Base-by-base conservation (phyloP, 345 rosid species). In the Acer yangbiense region DNA sequence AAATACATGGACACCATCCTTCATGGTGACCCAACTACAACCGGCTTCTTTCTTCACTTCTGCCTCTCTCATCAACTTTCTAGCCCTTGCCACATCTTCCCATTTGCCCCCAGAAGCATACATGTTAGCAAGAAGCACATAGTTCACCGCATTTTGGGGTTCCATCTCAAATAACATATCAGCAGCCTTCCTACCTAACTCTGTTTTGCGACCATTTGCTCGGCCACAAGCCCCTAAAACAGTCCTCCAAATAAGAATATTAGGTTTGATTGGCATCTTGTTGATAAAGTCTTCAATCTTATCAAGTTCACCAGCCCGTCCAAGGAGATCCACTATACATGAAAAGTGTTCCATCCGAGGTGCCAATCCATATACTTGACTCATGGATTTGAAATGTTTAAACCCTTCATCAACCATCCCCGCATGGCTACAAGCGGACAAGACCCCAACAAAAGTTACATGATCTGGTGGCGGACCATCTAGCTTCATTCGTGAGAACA, bases 11-110 rank as follows among this genome's bases (percentile, higher is more conserved):
- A 95, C 91, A 1, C 97, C 97, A 65, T 93, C 98, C 60, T 90
- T 93, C 98, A 93, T 93, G 29, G 91, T 90, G 35, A 95, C 98
- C 98, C 98, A 95, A 77, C 98, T 93, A 69, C 92, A 91, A 48
- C 98, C 98, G 6, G 97, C 97, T 85, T 95, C 98, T 79, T 95
- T 95, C 79, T 87, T 93, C 77, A 86, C 98, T 4, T 79, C 88
- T 16, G 95, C 93, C 76, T 83, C 87, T 81, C 83, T 85, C 98
- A 95, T 93, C 73, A 84, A 88, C 81, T 67, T 88, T 80, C 98
- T 88, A 57, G 97, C 89, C 50, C 79, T 81, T 50, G 85, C 93
- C 82, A 95, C 86, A 71, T 89, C 97, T 64, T 87, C 92, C 98
- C 98, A 95, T 68, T 86, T 90, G 46, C 86, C 95, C 41, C 92